A percentile compares a stretch with the other conserved stretches of the same genome.
These are phyloP conservation scores for Calonectria fujianensis DNA, from an alignment of 2,329 filamentous ascomycete genomes.

Conservation along the genomic window DNA sequence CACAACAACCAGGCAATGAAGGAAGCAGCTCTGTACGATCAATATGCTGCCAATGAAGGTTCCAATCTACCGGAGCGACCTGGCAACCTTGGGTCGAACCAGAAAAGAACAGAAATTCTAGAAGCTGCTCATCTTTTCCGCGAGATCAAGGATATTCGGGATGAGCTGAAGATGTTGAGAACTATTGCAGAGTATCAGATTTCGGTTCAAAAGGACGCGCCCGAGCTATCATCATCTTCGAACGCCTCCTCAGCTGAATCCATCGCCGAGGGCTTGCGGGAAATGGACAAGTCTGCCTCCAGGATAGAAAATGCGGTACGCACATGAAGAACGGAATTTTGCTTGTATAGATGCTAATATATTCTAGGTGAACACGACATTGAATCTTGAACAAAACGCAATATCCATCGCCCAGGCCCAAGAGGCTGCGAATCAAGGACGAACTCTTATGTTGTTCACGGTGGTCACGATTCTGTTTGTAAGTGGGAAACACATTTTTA, in stretches of 20 bases:
- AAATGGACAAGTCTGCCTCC: constrained; percentile 44
- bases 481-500: background rate
- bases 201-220: constrained; percentile 29
- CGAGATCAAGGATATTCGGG: constrained; percentile 52
- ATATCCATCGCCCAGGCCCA: constrained; percentile 41
- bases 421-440: constrained; percentile 39
- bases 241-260: constrained; percentile 9
- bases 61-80: background rate
- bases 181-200: constrained; percentile 39
- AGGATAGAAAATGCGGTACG: constrained; percentile 46
- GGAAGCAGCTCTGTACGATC: constrained; percentile 32
- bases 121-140: constrained; percentile 35
- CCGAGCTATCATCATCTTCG: background rate
- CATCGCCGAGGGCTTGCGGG: constrained; percentile 41
- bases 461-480: constrained; percentile 48
- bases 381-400: constrained; percentile 45
- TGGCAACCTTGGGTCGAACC: constrained; percentile 1
- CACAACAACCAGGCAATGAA: constrained; percentile 22
- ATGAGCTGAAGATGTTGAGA: constrained; percentile 50
- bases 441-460: constrained; percentile 45
- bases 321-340: background rate
- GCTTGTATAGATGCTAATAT: background rate
- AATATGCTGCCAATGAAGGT: constrained; percentile 17
- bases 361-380: constrained; percentile 35
- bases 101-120: constrained; percentile 8